Evolutionary conservation across 2,329 filamentous ascomycete genomes (phyloP).

Genomic region (Lachnellula subtilissima): DNA sequence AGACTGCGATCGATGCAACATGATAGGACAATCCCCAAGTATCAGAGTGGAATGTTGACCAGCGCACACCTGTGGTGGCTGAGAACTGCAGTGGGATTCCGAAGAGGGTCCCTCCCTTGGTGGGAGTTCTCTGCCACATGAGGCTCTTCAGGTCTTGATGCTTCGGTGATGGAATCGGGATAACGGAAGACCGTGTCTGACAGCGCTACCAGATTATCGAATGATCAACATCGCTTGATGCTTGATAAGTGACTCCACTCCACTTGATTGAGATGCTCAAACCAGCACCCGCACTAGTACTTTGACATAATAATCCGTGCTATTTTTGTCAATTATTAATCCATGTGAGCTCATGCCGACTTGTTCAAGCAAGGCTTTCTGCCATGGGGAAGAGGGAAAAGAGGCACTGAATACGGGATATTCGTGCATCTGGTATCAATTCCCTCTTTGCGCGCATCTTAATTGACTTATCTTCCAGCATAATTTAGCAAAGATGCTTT

Average conservation of each 20-base stretch:
- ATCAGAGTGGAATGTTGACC: background rate
- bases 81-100: background rate
- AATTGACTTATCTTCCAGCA: background rate
- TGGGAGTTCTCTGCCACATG: slow-evolving; percentile 4
- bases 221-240: slow-evolving; percentile 1
- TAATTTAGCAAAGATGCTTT: background rate
- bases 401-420: background rate
- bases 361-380: background rate
- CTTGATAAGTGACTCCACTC: background rate
- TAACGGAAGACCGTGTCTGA: slow-evolving; percentile 8
- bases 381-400: background rate
- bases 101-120: background rate
- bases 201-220: slow-evolving; percentile 1
- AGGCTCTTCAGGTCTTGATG: slow-evolving; percentile 8
- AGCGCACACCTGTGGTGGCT: slow-evolving; percentile 6
- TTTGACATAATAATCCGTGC: background rate
- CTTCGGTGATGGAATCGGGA: slow-evolving; percentile 5
- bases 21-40: background rate
- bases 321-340: slow-evolving; percentile 5
- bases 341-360: slow-evolving; percentile 1
- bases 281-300: background rate
- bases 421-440: background rate
- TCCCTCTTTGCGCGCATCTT: background rate
- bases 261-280: background rate
- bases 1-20: background rate